Evolutionary conservation across 495 filamentous ascomycete species (phyloP).

Genomic region (Amorphotheca resinae): DNA sequence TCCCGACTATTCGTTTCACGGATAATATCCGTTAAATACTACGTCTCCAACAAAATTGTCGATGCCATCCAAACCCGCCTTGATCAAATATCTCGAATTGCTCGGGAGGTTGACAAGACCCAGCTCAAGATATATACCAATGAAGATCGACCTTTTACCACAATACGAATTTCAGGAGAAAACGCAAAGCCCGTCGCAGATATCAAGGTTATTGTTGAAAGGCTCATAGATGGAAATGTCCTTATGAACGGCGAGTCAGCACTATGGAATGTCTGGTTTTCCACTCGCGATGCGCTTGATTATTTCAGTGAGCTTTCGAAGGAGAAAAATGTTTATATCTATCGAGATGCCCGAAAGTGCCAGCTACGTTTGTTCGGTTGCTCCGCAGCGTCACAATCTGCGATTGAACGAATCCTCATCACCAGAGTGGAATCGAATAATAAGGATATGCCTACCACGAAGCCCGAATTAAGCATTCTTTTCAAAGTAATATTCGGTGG

Average conservation of each 20-base stretch:
- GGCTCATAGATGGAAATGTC: constrained; percentile 17
- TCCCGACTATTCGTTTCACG: constrained; percentile 23
- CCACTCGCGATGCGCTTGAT: constrained; percentile 10
- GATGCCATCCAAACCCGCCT: constrained; percentile 25
- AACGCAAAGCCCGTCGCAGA: constrained; percentile 23
- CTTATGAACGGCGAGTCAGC: constrained; percentile 11
- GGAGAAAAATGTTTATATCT: constrained; percentile 21
- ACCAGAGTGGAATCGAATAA: not conserved
- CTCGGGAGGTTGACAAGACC: constrained; percentile 21
- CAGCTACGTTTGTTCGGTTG: constrained; percentile 24
- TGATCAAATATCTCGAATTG: constrained; percentile 17
- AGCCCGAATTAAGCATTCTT: constrained; percentile 3
- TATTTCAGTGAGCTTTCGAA: constrained; percentile 15
- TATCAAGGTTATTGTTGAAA: constrained; percentile 26
- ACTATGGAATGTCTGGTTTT: constrained; percentile 23
- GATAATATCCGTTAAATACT: constrained; percentile 26
- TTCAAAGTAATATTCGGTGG: constrained; percentile 9
- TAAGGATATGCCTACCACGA: not conserved
- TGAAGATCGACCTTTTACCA: constrained; percentile 11
- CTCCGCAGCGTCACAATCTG: constrained; percentile 4
- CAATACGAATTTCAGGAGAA: constrained; percentile 32
- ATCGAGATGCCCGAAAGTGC: constrained; percentile 20
- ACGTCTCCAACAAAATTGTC: constrained; percentile 24
- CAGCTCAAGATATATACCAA: constrained; percentile 21
- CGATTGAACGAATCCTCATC: constrained; percentile 1